These are phyloP conservation scores for Cyberlindnera petersonii DNA, from an alignment of 805 yeast genomes.

Conservation along the genomic window DNA sequence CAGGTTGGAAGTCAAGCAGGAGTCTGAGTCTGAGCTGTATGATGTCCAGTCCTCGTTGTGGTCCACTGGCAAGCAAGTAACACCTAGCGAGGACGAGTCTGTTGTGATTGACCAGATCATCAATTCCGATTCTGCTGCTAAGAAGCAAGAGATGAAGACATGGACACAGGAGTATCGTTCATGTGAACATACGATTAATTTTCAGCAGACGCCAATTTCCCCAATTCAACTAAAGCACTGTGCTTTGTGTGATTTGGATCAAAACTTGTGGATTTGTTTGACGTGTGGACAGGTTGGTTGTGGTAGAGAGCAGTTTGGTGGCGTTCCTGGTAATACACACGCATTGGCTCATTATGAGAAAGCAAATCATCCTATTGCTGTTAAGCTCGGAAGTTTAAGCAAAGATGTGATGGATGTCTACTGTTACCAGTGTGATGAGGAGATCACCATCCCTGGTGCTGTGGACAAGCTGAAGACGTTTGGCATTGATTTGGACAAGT, in stretches of 20 bases:
- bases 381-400: constrained; percentile 85
- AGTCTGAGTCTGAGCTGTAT: constrained; percentile 59
- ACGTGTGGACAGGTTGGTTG: constrained; percentile 91
- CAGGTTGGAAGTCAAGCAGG: constrained; percentile 64
- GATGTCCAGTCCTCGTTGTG: constrained; percentile 35
- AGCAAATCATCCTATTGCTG: constrained; percentile 73
- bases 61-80: constrained; percentile 24
- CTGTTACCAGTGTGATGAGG: constrained; percentile 88
- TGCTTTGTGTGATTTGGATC: constrained; percentile 55
- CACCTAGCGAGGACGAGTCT: constrained; percentile 32
- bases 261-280: constrained; percentile 90
- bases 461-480: constrained; percentile 46
- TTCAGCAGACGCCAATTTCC: constrained; percentile 37
- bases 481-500: constrained; percentile 58
- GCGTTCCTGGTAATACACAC: constrained; percentile 90
- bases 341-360: constrained; percentile 68
- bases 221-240: constrained; percentile 43
- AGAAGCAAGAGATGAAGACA: constrained; percentile 68
- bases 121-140: constrained; percentile 53
- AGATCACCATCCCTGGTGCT: constrained; percentile 67
- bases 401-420: constrained; percentile 78
- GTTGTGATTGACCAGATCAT: constrained; percentile 42
- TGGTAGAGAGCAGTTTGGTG: constrained; percentile 93
- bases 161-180: constrained; percentile 89
- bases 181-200: constrained; percentile 69